Base-by-base conservation (phyloP, 352 stramenopile species). In the Phytopythium mirpurense region DNA sequence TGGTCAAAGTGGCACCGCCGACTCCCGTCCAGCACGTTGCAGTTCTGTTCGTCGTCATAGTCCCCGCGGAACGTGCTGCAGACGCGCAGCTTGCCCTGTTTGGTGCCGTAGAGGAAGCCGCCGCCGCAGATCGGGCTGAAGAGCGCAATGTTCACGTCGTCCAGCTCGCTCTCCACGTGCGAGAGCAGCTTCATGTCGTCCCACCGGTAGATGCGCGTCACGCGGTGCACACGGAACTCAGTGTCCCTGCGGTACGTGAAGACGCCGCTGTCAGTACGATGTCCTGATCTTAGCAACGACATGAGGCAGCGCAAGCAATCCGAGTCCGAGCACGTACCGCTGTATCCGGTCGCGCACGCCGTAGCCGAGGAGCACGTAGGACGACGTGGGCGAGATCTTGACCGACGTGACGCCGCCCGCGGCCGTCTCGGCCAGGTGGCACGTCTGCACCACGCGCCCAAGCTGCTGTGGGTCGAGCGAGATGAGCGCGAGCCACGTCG, bases 131-230 rank as follows among this genome's bases (percentile, higher is more conserved):
- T 89, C 9, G 96, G 96, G 75, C 98, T 97, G 68, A 99, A 99
- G 34, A 97, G 67, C 43, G 96, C 96, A 74, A 99, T 98, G 68
- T 99, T 99, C 31, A 99, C 96, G 76, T 99, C 96, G 63, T 99
- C 96, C 36, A 98, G 84, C 32, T 83, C 82, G 36, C 79, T 90
- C 53, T 94, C 81, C 11, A 96, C 78, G 47, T 93, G 76, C 2
- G 78, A 88, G 15, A 93, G 70, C n/a, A 91, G 63, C 51, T 72
- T 79, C 84, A 96, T 96, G 56, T 95, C 83, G 59, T 91, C 80
- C 81, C 86, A 92, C 43, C 83, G 80, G 63, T 95, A 96, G 46
- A 95, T 93, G 26, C 83, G 75, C 46, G 83, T 91, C 44, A 96
- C 83, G 40, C 84, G 83, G 68, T 93, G 84, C 21, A 91, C 67